Conservation (phyloP, 2,329 filamentous ascomycete genomes). For the Fusarium chlamydosporum region DNA sequence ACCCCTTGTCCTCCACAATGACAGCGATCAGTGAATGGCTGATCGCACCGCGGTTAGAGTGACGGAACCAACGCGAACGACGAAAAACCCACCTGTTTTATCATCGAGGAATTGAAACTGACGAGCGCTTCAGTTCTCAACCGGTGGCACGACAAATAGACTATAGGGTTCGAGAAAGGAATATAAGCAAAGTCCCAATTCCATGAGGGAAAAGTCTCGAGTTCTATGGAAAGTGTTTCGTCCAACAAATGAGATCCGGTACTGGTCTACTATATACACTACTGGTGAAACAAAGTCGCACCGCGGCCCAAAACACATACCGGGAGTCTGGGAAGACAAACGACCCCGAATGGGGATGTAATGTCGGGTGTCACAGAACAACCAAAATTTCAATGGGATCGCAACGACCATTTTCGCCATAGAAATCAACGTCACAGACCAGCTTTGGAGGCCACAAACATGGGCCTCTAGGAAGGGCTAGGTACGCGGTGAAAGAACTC, state of each 20-base stretch:
- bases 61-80: conserved; percentile 35
- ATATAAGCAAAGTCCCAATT: conserved; percentile 11
- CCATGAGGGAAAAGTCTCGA: not conserved
- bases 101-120: conserved; percentile 21
- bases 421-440: conserved; percentile 40
- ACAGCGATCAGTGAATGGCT: conserved; percentile 34
- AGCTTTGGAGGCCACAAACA: conserved; percentile 17
- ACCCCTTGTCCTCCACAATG: conserved; percentile 40
- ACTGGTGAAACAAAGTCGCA: conserved; percentile 23
- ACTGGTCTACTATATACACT: not conserved
- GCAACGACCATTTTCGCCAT: conserved; percentile 21
- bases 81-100: conserved; percentile 16
- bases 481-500: conserved; percentile 14
- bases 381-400: conserved; percentile 12
- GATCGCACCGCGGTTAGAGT: conserved; percentile 39
- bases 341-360: conserved; percentile 25
- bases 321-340: conserved; percentile 43
- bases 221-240: conserved; percentile 5
- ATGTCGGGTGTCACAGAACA: conserved; percentile 33
- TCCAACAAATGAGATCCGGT: conserved; percentile 6
- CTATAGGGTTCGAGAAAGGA: conserved; percentile 15
- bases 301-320: conserved; percentile 36
- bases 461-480: conserved; percentile 6
- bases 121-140: conserved; percentile 30
- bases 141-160: conserved; percentile 9